Base-by-base conservation (phyloP, 352 stramenopile species). In the Pythium apleroticum region DNA sequence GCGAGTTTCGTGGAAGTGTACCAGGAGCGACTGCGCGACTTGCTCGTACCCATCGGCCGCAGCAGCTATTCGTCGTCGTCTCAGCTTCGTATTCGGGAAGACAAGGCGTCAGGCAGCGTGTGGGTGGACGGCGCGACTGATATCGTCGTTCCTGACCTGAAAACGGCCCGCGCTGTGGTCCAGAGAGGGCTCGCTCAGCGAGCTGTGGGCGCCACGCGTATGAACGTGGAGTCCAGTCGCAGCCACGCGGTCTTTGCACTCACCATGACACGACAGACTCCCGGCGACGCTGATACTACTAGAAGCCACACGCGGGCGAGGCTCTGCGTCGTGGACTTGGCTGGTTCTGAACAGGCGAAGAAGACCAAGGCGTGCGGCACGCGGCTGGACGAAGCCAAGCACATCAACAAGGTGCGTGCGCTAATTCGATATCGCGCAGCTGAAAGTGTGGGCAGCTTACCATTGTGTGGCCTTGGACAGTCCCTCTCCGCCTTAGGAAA, bases 1-100 rank as follows among this genome's bases (percentile, higher is more conserved):
- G 78, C 75, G 1, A 88, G 78, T 25, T 86, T 86, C 57, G 52
- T 90, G 27, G 84, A 93, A 58, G 74, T 93, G n/a, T 90, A 91
- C 35, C 80, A 90, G 41, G 84, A 93, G 57, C 77, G 58, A 14
- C 52, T 91, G 25, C 75, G 78, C 3, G 84, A 91, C 66, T 63
- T 93, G 60, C 63, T 93, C 27, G 3, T 57, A 6, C 33, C 43
- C 14, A 27, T 20, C 15, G 15, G 41, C 4, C 49, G 73, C 19
- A 71, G 75, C 0, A 63, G 57, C 5, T 49, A 39, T 0, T 57
- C 56, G 7, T 2, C 24, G 12, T 19, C 20, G 1, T 15, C 31
- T 15, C 43, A 9, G 20, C 31, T 89, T 56, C 64, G 69, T 10
- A 76, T 90, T 12, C 77, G 81, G 39, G 81, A 89, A 56, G 73